Evolutionary conservation across 2,329 filamentous ascomycete genomes (phyloP).

Genomic region (Pyricularia sp.): DNA sequence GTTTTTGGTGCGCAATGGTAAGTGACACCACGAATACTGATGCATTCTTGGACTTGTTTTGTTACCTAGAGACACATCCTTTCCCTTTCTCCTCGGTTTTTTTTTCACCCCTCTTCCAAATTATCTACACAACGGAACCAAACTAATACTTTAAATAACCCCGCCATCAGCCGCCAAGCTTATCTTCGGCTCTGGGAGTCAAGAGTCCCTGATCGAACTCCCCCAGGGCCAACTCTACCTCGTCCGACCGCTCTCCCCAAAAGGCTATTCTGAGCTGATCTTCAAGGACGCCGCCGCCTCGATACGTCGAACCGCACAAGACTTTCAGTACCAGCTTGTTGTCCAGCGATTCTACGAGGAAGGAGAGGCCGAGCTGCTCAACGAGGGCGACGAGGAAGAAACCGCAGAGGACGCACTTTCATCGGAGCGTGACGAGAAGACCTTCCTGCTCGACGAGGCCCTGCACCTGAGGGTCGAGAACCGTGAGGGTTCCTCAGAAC

Average conservation of each 20-base stretch:
- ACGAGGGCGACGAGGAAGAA: constrained; percentile 82
- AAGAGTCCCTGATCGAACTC: constrained; percentile 90
- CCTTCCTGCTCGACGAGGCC: constrained; percentile 86
- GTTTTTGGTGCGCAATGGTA: constrained; percentile 34
- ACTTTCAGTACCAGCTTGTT: constrained; percentile 95
- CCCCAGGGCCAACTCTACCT: constrained; percentile 95
- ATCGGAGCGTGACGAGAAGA: constrained; percentile 90
- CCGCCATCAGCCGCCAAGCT: constrained; percentile 70
- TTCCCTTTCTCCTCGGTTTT: background rate
- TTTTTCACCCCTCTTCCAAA: background rate
- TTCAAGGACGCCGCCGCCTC: constrained; percentile 94
- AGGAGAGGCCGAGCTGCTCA: constrained; percentile 84
- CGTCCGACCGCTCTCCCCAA: constrained; percentile 87
- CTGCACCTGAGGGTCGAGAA: constrained; percentile 81
- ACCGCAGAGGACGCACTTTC: constrained; percentile 64
- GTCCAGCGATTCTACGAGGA: constrained; percentile 96
- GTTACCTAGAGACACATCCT: background rate
- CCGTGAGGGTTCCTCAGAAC: constrained; percentile 68
- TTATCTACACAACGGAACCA: background rate
- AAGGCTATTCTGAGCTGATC: constrained; percentile 97
- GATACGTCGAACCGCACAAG: constrained; percentile 86
- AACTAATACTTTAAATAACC: constrained; percentile 7
- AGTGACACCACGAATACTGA: constrained; percentile 11
- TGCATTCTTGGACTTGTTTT: background rate
- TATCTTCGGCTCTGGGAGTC: constrained; percentile 77